Evolutionary conservation across 257 asterid species (phyloP).

Genomic region (Petunia secreta): DNA sequence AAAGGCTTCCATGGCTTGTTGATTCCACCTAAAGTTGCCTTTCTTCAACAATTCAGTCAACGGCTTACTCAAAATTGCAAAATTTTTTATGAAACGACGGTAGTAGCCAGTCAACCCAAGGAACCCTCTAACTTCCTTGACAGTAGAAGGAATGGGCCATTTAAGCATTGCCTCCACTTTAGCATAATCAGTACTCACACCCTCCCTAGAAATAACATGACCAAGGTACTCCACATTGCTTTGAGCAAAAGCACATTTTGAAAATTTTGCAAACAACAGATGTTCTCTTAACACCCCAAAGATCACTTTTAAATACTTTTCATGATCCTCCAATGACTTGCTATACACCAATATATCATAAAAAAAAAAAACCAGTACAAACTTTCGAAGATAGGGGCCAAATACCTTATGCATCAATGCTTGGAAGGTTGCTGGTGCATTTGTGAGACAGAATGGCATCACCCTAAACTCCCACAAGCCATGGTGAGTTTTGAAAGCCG

Average conservation of each 20-base stretch:
- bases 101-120: neutral
- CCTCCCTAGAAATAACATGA: neutral
- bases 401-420: neutral
- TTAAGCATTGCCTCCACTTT: neutral
- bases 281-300: neutral
- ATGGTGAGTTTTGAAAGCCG: too few relatives aligned
- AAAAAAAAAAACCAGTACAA: neutral
- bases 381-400: too few relatives aligned
- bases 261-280: neutral
- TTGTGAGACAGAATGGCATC: too few relatives aligned
- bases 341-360: constrained; percentile 16
- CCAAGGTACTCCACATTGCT: neutral
- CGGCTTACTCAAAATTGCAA: neutral
- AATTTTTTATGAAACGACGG: neutral
- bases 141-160: neutral
- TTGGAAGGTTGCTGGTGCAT: too few relatives aligned
- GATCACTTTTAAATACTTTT: too few relatives aligned
- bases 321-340: neutral
- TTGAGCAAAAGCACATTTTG: neutral
- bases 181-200: neutral
- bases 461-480: too few relatives aligned
- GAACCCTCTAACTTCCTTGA: neutral
- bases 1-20: neutral
- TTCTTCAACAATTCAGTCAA: neutral
- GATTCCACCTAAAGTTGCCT: neutral